Evolutionary conservation across 1,284 basidiomycete species (phyloP), one percentile per base, ranked within the genome.

Genomic region (Trichosporon sp.): DNA sequence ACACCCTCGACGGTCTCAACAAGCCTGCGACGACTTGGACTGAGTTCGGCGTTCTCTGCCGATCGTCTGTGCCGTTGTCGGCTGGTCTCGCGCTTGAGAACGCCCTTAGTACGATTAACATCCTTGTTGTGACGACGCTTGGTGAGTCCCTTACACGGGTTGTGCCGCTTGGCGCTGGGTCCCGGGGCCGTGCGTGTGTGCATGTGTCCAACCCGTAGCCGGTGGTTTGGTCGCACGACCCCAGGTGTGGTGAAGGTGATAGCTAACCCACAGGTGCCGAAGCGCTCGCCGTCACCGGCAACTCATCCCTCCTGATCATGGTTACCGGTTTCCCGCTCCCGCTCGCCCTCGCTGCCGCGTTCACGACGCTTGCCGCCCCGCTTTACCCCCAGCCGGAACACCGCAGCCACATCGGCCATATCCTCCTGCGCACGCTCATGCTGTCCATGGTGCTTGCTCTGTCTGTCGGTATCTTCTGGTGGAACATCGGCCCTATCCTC

Each of bases 301-400:
- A 78, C 56, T 75, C 77, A n/a, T 77, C 70, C 4, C 71, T 78
- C 65, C 59, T 80, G 8, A 73, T 77, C 37, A 76, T 78, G 70
- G 77, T 80, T 14, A 78, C 78, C 35, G 75, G 75, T 69, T 76
- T 69, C 54, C 75, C 75, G 32, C 71, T 76, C 31, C 70, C 74
- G 26, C 73, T 82, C 16, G 78, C 79, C 5, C 74, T 80, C 12
- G 79, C 79, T 0, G 78, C 79, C 1, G 80, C 80, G 0, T 75
- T 82, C 68, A 81, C 79, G 31, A 80, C 80, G 0, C 71, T 80
- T 19, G 79, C 80, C 4, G 80, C 80, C 4, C 76, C 79, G 10
- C 65, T 77, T 31, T 81, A 75, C 67, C 68, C 77, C 8, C 70
- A 76, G 46, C 48, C 68, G 11, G 72, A 76, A 19, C 64, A 71